Evolutionary conservation across 495 filamentous ascomycete genomes (phyloP), one percentile per base, ranked within the genome.

Genomic region (Penicillium robsamsonii): DNA sequence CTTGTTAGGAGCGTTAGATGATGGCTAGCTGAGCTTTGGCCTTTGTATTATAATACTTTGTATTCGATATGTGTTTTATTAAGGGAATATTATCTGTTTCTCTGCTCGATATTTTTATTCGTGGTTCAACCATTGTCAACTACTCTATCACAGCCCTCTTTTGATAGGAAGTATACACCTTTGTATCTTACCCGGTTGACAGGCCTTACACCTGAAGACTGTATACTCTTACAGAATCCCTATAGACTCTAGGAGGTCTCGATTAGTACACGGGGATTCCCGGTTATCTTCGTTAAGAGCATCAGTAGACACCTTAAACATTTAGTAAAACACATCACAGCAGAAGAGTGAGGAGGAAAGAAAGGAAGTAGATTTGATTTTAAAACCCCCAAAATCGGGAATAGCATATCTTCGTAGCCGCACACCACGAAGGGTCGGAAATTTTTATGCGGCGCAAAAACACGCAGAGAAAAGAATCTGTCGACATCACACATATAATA

Each of bases 31-130:
- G 27, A 17, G 45, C n/a, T 31, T 31, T 46, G 44, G 11, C 29
- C n/a, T 30, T 42, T 52, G 50, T 52, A 52, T 43, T 42, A 52
- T 52, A 52, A 17, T 5, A 38, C 2, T 38, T 38, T 38, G 35
- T 9, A n/a, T 38, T 47, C 2, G 24, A 11, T 46, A 15, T 13
- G n/a, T 29, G 45, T 47, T 47, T 4, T n/a, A 13, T 20, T 20
- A 9, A 20, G 17, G 22, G 45, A 41, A 50, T 50, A 8, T 12
- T 11, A 50, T 29, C 13, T 25, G 24, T 42, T 6, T 27, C 49
- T 51, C 49, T 51, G n/a, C 49, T 42, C 25, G 5, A 11, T 33
- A 17, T 31, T 47, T 47, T 7, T 13, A 1, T 46, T 46, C 6
- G 4, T 29, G 12, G 1, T 12, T 29, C 20, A 12, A 33, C 10